A percentile compares a stretch with the other conserved stretches of the same genome.
phyloP scores from a whole-genome alignment of 2,329 filamentous ascomycete species.

The Mycosphaerella sp. region DNA sequence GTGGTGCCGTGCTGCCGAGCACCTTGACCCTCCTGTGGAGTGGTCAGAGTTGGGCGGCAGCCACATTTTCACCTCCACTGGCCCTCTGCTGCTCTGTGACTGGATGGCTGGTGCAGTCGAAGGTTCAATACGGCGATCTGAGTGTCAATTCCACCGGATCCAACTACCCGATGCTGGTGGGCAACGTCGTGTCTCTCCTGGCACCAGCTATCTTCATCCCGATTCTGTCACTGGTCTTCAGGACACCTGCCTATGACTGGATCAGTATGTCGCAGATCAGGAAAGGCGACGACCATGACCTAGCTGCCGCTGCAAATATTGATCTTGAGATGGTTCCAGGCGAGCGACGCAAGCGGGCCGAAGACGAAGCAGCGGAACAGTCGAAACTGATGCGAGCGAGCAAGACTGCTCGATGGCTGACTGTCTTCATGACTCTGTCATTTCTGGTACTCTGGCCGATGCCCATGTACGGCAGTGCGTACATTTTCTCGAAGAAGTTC shows the following conservation, averaged over 20 bases:
- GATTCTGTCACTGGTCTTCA: constrained; percentile 63
- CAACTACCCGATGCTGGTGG: constrained; percentile 84
- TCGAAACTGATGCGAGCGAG: constrained; percentile 39
- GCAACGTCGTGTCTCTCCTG: constrained; percentile 76
- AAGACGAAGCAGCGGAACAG: constrained; percentile 41
- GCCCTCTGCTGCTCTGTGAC: constrained; percentile 63
- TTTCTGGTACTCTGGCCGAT: constrained; percentile 84
- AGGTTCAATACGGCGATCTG: constrained; percentile 61
- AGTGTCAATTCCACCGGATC: constrained; percentile 68
- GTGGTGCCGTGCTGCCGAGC: constrained; percentile 66
- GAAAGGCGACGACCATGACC: constrained; percentile 68
- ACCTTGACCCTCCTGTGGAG: constrained; percentile 75
- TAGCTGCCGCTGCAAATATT: constrained; percentile 56
- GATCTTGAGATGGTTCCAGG: constrained; percentile 60
- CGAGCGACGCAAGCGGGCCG: constrained; percentile 34
- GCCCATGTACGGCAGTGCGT: constrained; percentile 77
- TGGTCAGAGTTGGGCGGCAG: constrained; percentile 69
- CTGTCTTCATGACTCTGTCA: constrained; percentile 59
- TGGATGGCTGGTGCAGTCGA: constrained; percentile 72
- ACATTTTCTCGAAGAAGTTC: constrained; percentile 75
- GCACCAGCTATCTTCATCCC: constrained; percentile 70
- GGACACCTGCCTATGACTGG: constrained; percentile 78
- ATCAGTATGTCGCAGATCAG: constrained; percentile 73
- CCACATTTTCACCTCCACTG: constrained; percentile 61
- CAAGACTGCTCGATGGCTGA: constrained; percentile 51